A percentile compares a stretch with the other conserved stretches of the same genome.
phyloP scores from a whole-genome alignment of 2,329 filamentous ascomycete genomes.

The Sclerotiophoma versabilis region DNA sequence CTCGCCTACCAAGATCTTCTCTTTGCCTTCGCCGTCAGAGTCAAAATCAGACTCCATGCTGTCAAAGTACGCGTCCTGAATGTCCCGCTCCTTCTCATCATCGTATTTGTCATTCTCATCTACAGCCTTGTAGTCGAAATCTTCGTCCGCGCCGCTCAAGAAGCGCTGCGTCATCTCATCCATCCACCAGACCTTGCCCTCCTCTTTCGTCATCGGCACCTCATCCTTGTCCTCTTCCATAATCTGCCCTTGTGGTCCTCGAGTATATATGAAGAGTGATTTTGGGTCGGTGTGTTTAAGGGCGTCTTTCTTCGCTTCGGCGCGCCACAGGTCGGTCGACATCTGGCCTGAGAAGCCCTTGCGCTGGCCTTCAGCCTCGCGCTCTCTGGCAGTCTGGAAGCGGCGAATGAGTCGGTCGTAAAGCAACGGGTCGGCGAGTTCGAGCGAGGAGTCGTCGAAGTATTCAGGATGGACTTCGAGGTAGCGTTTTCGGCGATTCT shows the following conservation, averaged over 20 bases:
- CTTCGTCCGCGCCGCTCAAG: slow-evolving; percentile 73
- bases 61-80: slow-evolving; percentile 80
- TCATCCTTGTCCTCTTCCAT: slow-evolving; percentile 65
- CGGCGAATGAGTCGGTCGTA: slow-evolving; percentile 82
- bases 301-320: slow-evolving; percentile 75
- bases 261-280: slow-evolving; percentile 58
- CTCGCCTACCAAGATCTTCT: slow-evolving; percentile 52
- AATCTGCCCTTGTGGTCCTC: slow-evolving; percentile 63
- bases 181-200: slow-evolving; percentile 73
- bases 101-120: slow-evolving; percentile 78
- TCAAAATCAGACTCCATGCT: slow-evolving; percentile 76
- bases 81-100: slow-evolving; percentile 67
- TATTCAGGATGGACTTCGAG: slow-evolving; percentile 76
- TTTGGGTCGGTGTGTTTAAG: slow-evolving; percentile 62
- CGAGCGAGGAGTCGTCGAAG: slow-evolving; percentile 66
- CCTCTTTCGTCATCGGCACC: slow-evolving; percentile 65
- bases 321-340: slow-evolving; percentile 77
- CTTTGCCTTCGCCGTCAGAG: slow-evolving; percentile 53
- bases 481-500: slow-evolving; percentile 81
- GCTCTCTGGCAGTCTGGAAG: slow-evolving; percentile 76
- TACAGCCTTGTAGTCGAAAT: slow-evolving; percentile 77
- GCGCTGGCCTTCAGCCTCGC: slow-evolving; percentile 72
- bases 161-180: slow-evolving; percentile 78
- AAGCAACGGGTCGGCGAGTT: slow-evolving; percentile 75
- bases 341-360: slow-evolving; percentile 83